phyloP scores from a whole-genome alignment of 2,329 filamentous ascomycete species.

The Fusarium papillatum region DNA sequence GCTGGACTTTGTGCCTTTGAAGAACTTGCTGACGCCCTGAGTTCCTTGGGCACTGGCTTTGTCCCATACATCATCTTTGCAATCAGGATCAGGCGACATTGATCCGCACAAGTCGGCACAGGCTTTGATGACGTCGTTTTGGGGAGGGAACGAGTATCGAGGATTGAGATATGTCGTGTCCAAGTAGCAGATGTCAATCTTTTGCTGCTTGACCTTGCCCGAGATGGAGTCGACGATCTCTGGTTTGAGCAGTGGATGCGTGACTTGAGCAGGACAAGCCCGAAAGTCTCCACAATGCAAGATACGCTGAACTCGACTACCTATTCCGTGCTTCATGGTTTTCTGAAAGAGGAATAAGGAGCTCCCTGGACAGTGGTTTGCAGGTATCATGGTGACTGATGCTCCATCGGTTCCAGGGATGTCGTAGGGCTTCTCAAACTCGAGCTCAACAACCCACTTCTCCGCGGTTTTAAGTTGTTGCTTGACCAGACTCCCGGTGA shows the following conservation, averaged over 20 bases:
- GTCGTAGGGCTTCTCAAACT: constrained; percentile 85
- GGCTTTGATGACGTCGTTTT: constrained; percentile 87
- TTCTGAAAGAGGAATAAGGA: constrained; percentile 96
- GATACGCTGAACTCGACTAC: constrained; percentile 78
- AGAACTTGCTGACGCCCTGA: constrained; percentile 67
- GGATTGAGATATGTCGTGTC: constrained; percentile 98
- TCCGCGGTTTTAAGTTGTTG: constrained; percentile 89
- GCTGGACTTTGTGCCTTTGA: constrained; percentile 53
- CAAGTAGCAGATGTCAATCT: constrained; percentile 95
- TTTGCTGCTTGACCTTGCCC: constrained; percentile 83
- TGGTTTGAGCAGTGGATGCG: constrained; percentile 85
- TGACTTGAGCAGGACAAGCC: constrained; percentile 86
- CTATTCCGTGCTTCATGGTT: constrained; percentile 70
- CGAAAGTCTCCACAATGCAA: constrained; percentile 97
- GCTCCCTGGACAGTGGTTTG: constrained; percentile 97
- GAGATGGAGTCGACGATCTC: constrained; percentile 78
- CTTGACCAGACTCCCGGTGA: constrained; percentile 90
- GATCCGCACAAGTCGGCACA: constrained; percentile 91
- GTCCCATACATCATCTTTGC: constrained; percentile 62
- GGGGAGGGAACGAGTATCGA: constrained; percentile 93
- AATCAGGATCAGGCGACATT: constrained; percentile 74
- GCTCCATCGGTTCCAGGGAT: constrained; percentile 88
- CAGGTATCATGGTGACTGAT: constrained; percentile 92
- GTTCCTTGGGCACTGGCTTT: constrained; percentile 56
- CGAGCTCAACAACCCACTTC: constrained; percentile 86